Evolutionary conservation across 1,139 yeast species (phyloP), one percentile per base, ranked within the genome.

Genomic region (Sugiyamaella novakii): DNA sequence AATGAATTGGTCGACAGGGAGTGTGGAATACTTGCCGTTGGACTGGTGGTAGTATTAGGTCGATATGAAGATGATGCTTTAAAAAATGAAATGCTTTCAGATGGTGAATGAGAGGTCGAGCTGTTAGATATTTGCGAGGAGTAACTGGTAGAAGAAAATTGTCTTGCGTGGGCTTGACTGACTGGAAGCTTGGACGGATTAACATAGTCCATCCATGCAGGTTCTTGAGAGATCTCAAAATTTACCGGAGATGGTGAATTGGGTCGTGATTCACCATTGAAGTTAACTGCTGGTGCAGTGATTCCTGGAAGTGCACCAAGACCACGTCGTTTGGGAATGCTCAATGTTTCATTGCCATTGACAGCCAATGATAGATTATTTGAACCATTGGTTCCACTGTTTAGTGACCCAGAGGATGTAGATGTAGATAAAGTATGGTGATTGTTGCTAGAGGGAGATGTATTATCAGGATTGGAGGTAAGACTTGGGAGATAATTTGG

Each of bases 161-260:
- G 53, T n/a, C 46, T 33, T 17, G 35, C 39, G 28, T 50, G 48
- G 15, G 38, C 39, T 18, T 46, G 43, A 21, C 42, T 29, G 3
- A 43, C 41, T 11, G 51, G 49, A 12, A 56, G 46, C 27, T 52
- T 53, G 12, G 58, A 40, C 10, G 59, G 55, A 34, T 59, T 60
- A 3, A 56, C 59, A 33, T 56, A 52, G 24, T 60, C 64, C 11
- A 60, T 50, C 65, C 65, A 62, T 1, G 65, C 60, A 2, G 65
- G 65, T 30, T 61, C 64, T 14, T 57, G 59, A 10, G 64, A 55
- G 18, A 61, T 60, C 34, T 59, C 65, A 49, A 62, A 53, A 14
- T 53, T 52, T 10, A 60, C 55, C 0, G 65, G 65, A 10, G 63
- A 59, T 14, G 61, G 58, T 3, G 62, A 50, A 5, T 51, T 40